Percentiles rank a stretch among this genome's conserved stretches.
Evolutionary conservation across 768 basidiomycete genomes (phyloP).

Genomic region (Udeniomyces megalosporus): DNA sequence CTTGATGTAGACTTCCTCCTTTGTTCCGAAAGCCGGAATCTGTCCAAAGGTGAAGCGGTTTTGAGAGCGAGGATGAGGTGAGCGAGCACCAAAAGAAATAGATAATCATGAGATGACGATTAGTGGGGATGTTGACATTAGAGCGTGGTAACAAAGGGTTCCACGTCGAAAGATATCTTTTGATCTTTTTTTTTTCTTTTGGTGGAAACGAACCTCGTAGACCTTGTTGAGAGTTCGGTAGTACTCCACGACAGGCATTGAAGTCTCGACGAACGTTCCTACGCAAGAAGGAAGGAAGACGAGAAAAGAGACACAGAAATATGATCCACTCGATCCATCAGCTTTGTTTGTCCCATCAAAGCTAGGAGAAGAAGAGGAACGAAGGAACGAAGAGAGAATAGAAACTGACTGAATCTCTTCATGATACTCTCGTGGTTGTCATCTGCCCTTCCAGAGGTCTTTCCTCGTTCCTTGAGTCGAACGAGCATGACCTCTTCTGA

Average conservation of each 20-base stretch:
- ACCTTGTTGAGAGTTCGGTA: constrained; percentile 55
- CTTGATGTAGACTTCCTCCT: constrained; percentile 55
- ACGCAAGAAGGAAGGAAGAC: neutral
- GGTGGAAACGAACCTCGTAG: constrained; percentile 46
- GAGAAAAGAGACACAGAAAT: neutral
- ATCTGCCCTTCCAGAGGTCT: constrained; percentile 90
- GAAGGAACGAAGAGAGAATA: neutral
- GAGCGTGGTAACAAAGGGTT: too few species aligned
- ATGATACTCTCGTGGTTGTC: constrained; percentile 87
- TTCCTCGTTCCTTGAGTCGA: constrained; percentile 71
- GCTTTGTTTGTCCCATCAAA: neutral
- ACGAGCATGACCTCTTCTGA: constrained; percentile 72
- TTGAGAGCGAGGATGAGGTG: neutral
- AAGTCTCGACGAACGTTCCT: constrained; percentile 70
- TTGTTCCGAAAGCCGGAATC: constrained; percentile 35
- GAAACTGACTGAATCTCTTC: constrained; percentile 75
- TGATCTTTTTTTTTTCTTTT: too few species aligned
- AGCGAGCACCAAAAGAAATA: neutral
- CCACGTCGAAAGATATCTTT: too few species aligned
- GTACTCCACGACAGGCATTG: constrained; percentile 84
- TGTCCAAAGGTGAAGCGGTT: constrained; percentile 10
- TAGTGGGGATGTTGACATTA: too few species aligned
- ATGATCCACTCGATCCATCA: constrained; percentile 17
- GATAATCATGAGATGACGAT: neutral
- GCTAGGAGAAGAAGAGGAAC: neutral